Evolutionary conservation across 2,329 filamentous ascomycete species (phyloP), one percentile per base, ranked within the genome.

Genomic region (Fusarium phyllophilum): DNA sequence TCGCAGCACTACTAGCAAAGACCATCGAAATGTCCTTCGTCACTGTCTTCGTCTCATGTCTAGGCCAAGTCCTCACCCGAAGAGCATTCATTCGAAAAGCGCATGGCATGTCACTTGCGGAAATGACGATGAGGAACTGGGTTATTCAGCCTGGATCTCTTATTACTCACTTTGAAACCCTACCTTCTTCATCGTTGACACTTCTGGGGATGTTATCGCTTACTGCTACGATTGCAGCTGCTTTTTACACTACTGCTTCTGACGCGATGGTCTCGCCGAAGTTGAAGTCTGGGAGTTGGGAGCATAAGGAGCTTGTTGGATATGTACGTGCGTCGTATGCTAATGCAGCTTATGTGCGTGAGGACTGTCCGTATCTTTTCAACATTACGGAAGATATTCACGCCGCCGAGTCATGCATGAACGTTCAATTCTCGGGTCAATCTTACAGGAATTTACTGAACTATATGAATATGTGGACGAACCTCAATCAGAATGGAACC

Each of bases 11-110:
- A 6, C 83, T 94, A 41, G 92, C 93, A 13, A 96, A 95, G 81
- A 89, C 91, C 0, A 93, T 95, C 54, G 94, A 96, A 81, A 79
- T 95, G 72, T 90, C 91, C 0, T 96, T 95, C 77, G 92, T 94
- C 8, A 94, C 93, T 0, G 90, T 94, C 0, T 93, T 94, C 68
- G 91, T 95, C 3, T 88, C 91, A 0, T 93, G 93, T 62, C 79
- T 95, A 0, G 94, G 94, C 0, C 94, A 96, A 79, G 88, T 93
- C 0, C 82, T 96, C 22, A 94, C 89, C n/a, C 86, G 92, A 26
- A 85, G 92, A 62, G 91, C 93, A 0, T 88, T 94, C 62, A 86
- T 87, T 31, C 88, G 86, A 61, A 84, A 86, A 14, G 88, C 89
- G 1, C 83, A 84, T 6, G 93, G 93, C 5, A 88, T 95, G 66